These are phyloP conservation scores for Rubia tinctorum DNA, from an alignment of 305 asterid genomes.

Conservation along the genomic window DNA sequence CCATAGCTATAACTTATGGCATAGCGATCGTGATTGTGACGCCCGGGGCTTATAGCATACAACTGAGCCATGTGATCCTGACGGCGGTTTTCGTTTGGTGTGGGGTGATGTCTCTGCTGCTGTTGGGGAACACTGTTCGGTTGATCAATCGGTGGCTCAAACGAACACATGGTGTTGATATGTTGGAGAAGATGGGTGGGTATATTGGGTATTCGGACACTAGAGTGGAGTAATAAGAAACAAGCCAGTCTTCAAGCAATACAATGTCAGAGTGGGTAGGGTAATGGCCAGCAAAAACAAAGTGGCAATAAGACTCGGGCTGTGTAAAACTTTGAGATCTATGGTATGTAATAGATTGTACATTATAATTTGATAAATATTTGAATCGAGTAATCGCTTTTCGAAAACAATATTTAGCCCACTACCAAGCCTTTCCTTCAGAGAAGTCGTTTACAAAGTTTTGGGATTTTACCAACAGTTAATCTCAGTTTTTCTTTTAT, in stretches of 20 bases:
- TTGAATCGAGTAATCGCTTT: too few relatives aligned
- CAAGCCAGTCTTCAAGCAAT: not conserved
- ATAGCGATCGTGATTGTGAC: slow-evolving; percentile 35
- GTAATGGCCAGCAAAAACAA: not conserved
- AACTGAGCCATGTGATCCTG: slow-evolving; percentile 22
- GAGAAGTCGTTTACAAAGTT: too few relatives aligned
- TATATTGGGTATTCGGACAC: not conserved
- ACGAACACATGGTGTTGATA: not conserved
- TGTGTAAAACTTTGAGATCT: not conserved
- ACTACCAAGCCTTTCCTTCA: too few relatives aligned
- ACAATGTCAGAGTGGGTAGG: not conserved
- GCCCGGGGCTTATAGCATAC: slow-evolving; percentile 20
- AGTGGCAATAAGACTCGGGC: too few relatives aligned
- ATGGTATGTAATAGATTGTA: too few relatives aligned
- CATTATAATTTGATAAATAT: too few relatives aligned
- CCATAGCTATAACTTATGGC: slow-evolving; percentile 43
- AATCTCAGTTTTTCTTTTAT: too few relatives aligned
- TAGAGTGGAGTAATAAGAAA: not conserved
- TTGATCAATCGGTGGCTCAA: slow-evolving; percentile 37
- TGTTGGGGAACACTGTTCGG: slow-evolving; percentile 41
- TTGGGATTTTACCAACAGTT: too few relatives aligned
- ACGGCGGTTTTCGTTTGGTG: not conserved
- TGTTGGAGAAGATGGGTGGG: not conserved
- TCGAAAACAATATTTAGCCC: too few relatives aligned
- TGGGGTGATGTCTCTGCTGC: slow-evolving; percentile 3